Evolutionary conservation across 148 eudicot species (phyloP), one percentile per base, ranked within the genome.

Genomic region (Selenicereus undatus): DNA sequence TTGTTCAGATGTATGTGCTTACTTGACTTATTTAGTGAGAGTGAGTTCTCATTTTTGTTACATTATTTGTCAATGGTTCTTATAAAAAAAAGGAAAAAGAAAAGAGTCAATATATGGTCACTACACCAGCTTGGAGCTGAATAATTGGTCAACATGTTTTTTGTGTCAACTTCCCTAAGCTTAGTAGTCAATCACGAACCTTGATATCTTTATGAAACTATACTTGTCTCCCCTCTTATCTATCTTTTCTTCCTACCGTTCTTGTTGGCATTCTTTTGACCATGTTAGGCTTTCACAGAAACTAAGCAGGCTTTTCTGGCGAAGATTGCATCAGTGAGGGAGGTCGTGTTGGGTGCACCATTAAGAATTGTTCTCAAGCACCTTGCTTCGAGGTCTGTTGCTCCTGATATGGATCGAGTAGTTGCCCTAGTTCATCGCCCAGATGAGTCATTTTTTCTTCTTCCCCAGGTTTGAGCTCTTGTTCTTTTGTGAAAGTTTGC

Each of bases 351-450:
- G 86, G 99, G 98, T 83, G 99, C 99, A 58, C 99, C 98, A 27
- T 81, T 96, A 80, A 88, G 93, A 85, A 91, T 90, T 81, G 80
- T 94, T 77, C 80, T 96, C 36, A 94, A 92, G 82, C 89, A 86
- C 82, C 98, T 96, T 76, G 90, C 89, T 81, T 87, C 92, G 64
- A 92, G 93, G 85, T 87, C 92, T 77, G 87, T 86, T 82, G 87
- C 89, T 81, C 87, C 92, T 20, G 87, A 89, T 76, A 81, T 81
- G 80, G 86, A 88, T 75, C 79, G 64, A 79, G 82, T 91, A 81
- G 90, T 96, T 82, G 86, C 98, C 78, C 87, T 96, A 52, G 99
- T 96, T 69, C 99, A 96, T 81, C 93, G 99, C 79, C 99, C 97
- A 80, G 89, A 86, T 52, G 99, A 96, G 84, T 92, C 99, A 27